A percentile compares a stretch with the other conserved stretches of the same genome.
phyloP scores from a whole-genome alignment of 2,329 filamentous ascomycete genomes.

The Beauveria bassiana region DNA sequence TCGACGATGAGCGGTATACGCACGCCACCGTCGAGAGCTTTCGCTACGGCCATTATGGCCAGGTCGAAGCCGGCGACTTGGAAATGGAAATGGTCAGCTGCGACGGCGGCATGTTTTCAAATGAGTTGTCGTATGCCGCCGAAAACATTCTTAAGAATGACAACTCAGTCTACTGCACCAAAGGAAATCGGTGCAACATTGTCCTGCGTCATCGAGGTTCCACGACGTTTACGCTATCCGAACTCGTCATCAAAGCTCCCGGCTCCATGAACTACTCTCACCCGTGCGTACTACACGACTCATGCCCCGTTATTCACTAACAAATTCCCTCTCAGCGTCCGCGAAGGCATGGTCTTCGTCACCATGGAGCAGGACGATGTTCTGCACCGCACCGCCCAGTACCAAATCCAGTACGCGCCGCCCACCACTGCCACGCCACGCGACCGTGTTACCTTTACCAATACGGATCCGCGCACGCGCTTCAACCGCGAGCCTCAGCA shows the following conservation, averaged over 20 bases:
- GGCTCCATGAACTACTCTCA: conserved; percentile 67
- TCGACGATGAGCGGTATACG: conserved; percentile 54
- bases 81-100: conserved; percentile 86
- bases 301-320: not conserved
- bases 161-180: conserved; percentile 80
- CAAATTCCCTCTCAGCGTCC: conserved; percentile 50
- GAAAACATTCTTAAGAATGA: conserved; percentile 83
- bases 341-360: conserved; percentile 88
- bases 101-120: conserved; percentile 67
- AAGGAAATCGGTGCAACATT: conserved; percentile 80
- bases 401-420: conserved; percentile 60
- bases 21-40: conserved; percentile 48
- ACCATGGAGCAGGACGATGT: conserved; percentile 77
- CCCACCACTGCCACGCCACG: not conserved
- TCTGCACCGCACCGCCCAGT: conserved; percentile 62
- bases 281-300: conserved; percentile 56
- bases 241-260: conserved; percentile 82
- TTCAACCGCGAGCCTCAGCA: conserved; percentile 19
- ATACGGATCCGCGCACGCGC: conserved; percentile 4
- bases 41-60: conserved; percentile 78
- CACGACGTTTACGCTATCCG: conserved; percentile 74
- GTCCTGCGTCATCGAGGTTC: conserved; percentile 74
- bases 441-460: not conserved
- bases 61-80: conserved; percentile 73
- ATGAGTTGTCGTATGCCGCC: conserved; percentile 56